Conservation (phyloP, 1,139 yeast genomes). For the Petasospora fabianii region DNA sequence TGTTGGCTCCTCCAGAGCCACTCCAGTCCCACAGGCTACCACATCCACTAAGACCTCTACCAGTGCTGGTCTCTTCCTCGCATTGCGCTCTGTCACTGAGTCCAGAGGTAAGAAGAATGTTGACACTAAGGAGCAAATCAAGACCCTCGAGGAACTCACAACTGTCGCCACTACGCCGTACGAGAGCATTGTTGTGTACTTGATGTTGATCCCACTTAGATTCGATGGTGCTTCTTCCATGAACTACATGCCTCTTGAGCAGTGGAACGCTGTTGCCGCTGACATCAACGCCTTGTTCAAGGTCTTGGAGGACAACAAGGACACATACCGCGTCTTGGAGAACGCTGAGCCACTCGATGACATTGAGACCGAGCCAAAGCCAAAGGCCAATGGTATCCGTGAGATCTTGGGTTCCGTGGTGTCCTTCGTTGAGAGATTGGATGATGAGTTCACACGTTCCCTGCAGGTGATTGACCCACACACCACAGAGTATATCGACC, state of each 20-base stretch:
- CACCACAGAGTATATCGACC: conserved; percentile 86
- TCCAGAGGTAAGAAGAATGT: conserved; percentile 95
- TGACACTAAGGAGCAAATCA: conserved; percentile 77
- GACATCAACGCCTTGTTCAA: conserved; percentile 63
- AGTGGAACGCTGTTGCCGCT: conserved; percentile 70
- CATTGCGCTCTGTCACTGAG: conserved; percentile 74
- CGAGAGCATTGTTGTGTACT: conserved; percentile 73
- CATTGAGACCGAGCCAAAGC: conserved; percentile 70
- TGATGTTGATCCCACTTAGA: conserved; percentile 82
- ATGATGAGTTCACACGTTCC: conserved; percentile 89
- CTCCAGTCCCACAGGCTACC: conserved; percentile 28
- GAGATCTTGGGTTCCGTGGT: conserved; percentile 81
- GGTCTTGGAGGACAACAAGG: conserved; percentile 60
- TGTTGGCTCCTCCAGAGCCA: conserved; percentile 28
- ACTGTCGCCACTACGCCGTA: conserved; percentile 53
- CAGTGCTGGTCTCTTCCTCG: conserved; percentile 53
- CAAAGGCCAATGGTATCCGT: conserved; percentile 61
- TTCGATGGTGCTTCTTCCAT: conserved; percentile 74
- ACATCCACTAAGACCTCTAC: conserved; percentile 36
- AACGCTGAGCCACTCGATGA: conserved; percentile 75
- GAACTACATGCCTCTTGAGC: conserved; percentile 71
- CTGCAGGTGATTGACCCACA: conserved; percentile 91
- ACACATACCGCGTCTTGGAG: conserved; percentile 70
- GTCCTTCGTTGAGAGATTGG: conserved; percentile 87
- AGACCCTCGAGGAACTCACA: conserved; percentile 62